Evolutionary conservation across 1,284 basidiomycete genomes (phyloP).

Genomic region (Ustilago vetiveriae): DNA sequence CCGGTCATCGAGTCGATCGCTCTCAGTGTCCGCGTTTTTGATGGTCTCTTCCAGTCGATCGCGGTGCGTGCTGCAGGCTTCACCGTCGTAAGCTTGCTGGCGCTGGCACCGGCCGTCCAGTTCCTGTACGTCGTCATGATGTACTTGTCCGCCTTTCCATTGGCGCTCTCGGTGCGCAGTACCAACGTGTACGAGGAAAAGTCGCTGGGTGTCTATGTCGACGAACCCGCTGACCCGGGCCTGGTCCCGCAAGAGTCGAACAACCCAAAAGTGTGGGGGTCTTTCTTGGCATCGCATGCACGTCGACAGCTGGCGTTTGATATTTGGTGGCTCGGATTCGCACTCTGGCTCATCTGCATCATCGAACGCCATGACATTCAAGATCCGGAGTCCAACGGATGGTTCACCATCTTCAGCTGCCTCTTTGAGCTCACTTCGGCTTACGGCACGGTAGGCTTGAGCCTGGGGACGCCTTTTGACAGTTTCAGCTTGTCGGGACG

Average conservation of each 20-base stretch:
- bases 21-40: slow-evolving; percentile 69
- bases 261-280: slow-evolving; percentile 75
- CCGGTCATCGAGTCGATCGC: slow-evolving; percentile 77
- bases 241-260: slow-evolving; percentile 18
- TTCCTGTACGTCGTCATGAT: slow-evolving; percentile 78
- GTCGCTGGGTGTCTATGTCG: slow-evolving; percentile 59
- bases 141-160: slow-evolving; percentile 71
- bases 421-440: slow-evolving; percentile 86
- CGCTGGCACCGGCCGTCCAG: slow-evolving; percentile 84
- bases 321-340: slow-evolving; percentile 66
- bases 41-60: slow-evolving; percentile 68
- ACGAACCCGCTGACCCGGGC: slow-evolving; percentile 21
- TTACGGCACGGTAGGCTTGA: slow-evolving; percentile 69
- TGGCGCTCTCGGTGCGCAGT: slow-evolving; percentile 82
- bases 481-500: slow-evolving; percentile 79
- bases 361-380: slow-evolving; percentile 62
- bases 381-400: slow-evolving; percentile 49
- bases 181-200: slow-evolving; percentile 97
- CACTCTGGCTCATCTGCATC: slow-evolving; percentile 66
- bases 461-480: slow-evolving; percentile 75
- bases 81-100: slow-evolving; percentile 76
- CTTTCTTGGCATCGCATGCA: slow-evolving; percentile 80
- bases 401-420: slow-evolving; percentile 70
- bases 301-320: slow-evolving; percentile 84
- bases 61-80: slow-evolving; percentile 91